Conservation (phyloP, 768 basidiomycete species). For the Gymnopilus dilepis region DNA sequence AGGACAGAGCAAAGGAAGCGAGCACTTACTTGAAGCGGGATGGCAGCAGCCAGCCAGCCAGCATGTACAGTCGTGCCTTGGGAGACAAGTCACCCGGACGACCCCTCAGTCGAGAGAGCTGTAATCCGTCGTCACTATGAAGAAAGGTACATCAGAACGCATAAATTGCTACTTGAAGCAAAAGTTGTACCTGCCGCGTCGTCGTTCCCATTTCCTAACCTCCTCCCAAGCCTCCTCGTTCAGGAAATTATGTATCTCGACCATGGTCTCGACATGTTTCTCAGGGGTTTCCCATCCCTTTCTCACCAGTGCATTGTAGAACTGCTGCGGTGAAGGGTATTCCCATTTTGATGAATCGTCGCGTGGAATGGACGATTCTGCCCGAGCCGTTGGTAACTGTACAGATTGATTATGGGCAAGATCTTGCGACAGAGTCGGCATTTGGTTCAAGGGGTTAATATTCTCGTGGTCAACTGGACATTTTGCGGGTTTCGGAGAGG, state of each 20-base stretch:
- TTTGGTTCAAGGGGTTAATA: slow-evolving; percentile 82
- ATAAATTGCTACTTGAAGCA: background rate
- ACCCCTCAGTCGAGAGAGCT: slow-evolving; percentile 86
- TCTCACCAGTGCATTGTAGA: slow-evolving; percentile 94
- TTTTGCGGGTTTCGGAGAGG: slow-evolving; percentile 44
- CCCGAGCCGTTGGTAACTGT: slow-evolving; percentile 74
- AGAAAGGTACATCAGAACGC: slow-evolving; percentile 4
- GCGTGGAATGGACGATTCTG: slow-evolving; percentile 86
- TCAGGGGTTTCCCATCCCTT: slow-evolving; percentile 99
- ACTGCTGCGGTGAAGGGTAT: slow-evolving; percentile 97
- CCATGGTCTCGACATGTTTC: slow-evolving; percentile 96
- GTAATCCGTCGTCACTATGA: slow-evolving; percentile 65
- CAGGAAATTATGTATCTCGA: slow-evolving; percentile 96
- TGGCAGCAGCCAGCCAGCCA: slow-evolving; percentile 90
- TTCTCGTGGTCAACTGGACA: slow-evolving; percentile 68
- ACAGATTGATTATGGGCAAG: slow-evolving; percentile 61
- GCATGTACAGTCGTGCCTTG: slow-evolving; percentile 86
- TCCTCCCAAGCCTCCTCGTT: slow-evolving; percentile 98
- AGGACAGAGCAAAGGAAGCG: background rate
- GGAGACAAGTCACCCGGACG: slow-evolving; percentile 93
- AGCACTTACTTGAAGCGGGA: slow-evolving; percentile 82
- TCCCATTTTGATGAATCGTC: slow-evolving; percentile 73
- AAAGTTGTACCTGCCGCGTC: slow-evolving; percentile 58
- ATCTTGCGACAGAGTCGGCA: slow-evolving; percentile 81
- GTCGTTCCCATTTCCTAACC: slow-evolving; percentile 91